Evolutionary conservation across 2,329 filamentous ascomycete species (phyloP), one percentile per base, ranked within the genome.

Genomic region (Passalora sequoiae): DNA sequence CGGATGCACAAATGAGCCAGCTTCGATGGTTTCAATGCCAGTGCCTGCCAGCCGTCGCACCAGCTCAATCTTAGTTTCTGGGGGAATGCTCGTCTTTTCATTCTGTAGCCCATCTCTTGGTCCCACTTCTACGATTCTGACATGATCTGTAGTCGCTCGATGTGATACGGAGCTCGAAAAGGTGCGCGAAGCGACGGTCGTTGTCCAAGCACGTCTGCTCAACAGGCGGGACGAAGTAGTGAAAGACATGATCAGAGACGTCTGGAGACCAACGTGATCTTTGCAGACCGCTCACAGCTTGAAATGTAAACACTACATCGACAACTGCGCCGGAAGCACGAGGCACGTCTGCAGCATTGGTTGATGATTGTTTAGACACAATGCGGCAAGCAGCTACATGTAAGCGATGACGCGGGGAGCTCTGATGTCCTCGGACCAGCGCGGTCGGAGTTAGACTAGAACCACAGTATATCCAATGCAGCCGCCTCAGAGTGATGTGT

Each of bases 21-120:
- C 81, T 64, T 94, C 87, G 49, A 94, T 91, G 3, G 81, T 81
- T 4, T 70, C 69, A 30, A 92, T 63, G 0, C 87, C 87, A 0
- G 85, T 84, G 50, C 69, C 69, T 24, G 81, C 78, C 49, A 94
- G 69, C 47, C 78, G 72, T 54, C 82, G 75, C 28, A 94, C 84
- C 40, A 94, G 67, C 54, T 89, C 79, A 43, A 91, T 76, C 66
- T 94, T 94, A 2, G 81, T 88, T 5, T 74, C 71, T 8, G 86
- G 70, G 0, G 85, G 72, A 51, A 94, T 83, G 20, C 73, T 73
- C 51, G 72, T 77, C 67, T 84, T 85, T 69, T 92, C 85, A 61
- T 92, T 94, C 63, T 94, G 87, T 40, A 94, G 69, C n/a, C 87
- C 87, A 69, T 94, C 87, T 53, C 87, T 76, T 24, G 87, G 86